Conservation (phyloP, 2,329 filamentous ascomycete species). For the Niveomyces coronatus region DNA sequence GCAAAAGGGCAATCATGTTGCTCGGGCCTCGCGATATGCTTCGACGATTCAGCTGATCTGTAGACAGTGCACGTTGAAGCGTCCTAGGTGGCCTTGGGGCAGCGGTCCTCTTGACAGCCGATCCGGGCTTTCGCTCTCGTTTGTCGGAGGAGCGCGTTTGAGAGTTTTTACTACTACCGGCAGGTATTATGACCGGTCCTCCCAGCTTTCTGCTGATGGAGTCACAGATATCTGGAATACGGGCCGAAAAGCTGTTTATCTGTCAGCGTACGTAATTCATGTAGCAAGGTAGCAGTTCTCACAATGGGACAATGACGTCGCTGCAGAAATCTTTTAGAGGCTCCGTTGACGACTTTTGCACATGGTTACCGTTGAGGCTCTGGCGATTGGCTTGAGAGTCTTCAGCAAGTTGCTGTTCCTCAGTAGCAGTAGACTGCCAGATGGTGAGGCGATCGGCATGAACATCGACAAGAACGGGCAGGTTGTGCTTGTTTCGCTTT, state of each 20-base stretch:
- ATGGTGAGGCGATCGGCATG: conserved; percentile 72
- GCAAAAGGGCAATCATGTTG: conserved; percentile 51
- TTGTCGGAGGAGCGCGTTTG: conserved; percentile 32
- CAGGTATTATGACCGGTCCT: conserved; percentile 52
- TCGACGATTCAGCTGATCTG: conserved; percentile 41
- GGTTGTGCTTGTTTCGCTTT: conserved; percentile 53
- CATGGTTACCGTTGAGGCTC: conserved; percentile 24
- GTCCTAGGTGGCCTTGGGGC: conserved; percentile 35
- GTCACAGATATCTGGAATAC: conserved; percentile 61
- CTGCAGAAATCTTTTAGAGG: conserved; percentile 67
- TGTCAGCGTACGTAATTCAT: no score
- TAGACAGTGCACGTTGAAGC: conserved; percentile 53
- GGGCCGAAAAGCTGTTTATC: conserved; percentile 65
- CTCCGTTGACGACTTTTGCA: conserved; percentile 41
- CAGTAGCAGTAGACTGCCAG: conserved; percentile 66
- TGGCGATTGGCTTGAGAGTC: conserved; percentile 33
- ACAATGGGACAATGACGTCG: conserved; percentile 74
- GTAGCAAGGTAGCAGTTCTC: no score
- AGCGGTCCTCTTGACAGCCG: conserved; percentile 37
- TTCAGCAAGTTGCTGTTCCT: conserved; percentile 41
- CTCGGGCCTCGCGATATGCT: conserved; percentile 47
- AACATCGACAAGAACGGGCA: conserved; percentile 57
- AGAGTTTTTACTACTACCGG: conserved; percentile 40
- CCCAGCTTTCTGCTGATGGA: conserved; percentile 67
- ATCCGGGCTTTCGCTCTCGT: conserved; percentile 39